These are phyloP conservation scores for Pseudonitzschia multistriata DNA, from an alignment of 108 stramenopile genomes.

Conservation along the genomic window DNA sequence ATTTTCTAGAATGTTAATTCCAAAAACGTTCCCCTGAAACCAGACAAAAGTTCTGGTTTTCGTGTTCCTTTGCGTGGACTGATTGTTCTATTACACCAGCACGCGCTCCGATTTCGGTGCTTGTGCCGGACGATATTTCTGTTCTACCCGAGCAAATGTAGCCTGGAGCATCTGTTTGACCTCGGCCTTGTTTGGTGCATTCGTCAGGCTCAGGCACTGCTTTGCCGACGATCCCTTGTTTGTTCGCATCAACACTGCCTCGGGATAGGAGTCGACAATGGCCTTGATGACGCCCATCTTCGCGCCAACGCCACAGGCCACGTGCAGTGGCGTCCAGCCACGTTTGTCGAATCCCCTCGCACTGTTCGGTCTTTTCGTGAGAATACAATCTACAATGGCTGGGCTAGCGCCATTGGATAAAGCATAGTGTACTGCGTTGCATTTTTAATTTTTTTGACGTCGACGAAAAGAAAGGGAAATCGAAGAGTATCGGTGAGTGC, in stretches of 20 bases:
- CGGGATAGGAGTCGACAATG: conserved; percentile 70
- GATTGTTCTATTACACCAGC: conserved; percentile 10
- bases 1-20: no score
- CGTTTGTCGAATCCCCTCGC: conserved; percentile 59
- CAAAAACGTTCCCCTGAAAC: no score
- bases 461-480: not conserved
- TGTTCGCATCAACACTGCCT: conserved; percentile 59
- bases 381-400: conserved; percentile 44
- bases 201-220: conserved; percentile 43
- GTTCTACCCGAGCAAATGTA: conserved; percentile 21
- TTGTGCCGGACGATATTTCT: conserved; percentile 28
- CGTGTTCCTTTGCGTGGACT: not conserved
- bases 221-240: conserved; percentile 60
- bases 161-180: conserved; percentile 29
- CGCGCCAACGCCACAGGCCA: conserved; percentile 76
- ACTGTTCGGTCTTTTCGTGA: conserved; percentile 45
- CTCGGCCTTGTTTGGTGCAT: conserved; percentile 40
- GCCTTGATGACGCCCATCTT: conserved; percentile 58
- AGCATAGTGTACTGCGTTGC: conserved; percentile 60
- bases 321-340: conserved; percentile 77
- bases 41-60: no score
- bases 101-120: conserved; percentile 26
- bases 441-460: not conserved
- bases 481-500: no score
- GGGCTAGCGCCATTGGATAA: conserved; percentile 58